phyloP scores from a whole-genome alignment of 331 rosid genomes.

The Quercus lobata region DNA sequence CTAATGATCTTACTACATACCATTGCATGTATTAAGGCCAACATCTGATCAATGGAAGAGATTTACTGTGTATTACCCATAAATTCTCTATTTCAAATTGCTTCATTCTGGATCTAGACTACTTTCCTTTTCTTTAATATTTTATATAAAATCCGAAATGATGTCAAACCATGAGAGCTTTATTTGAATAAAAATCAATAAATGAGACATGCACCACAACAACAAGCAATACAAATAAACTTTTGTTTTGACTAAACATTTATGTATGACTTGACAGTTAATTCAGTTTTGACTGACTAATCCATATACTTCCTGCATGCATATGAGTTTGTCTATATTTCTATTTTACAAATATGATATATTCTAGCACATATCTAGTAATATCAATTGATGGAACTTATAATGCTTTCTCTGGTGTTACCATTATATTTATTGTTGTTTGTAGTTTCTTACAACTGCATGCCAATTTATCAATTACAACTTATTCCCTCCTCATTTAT shows the following conservation, averaged over 20 bases:
- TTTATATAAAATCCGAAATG: not conserved
- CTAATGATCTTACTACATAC: not conserved
- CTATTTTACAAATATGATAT: not conserved
- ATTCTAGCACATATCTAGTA: not conserved
- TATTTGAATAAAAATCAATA: not conserved
- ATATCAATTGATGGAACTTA: not conserved
- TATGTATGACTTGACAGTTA: not conserved
- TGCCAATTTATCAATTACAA: not conserved
- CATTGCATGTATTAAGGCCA: not conserved
- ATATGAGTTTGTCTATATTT: not conserved
- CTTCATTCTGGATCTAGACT: not conserved
- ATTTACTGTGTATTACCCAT: not conserved
- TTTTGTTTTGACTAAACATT: not conserved
- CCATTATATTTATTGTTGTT: not conserved
- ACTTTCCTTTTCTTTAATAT: not conserved
- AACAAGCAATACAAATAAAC: not conserved
- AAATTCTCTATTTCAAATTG: not conserved
- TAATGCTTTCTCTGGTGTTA: not conserved
- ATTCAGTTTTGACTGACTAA: not conserved
- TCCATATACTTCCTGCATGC: not conserved
- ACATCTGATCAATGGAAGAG: not conserved
- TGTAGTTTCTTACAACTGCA: not conserved
- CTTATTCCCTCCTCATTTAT: not conserved
- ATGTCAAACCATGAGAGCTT: not conserved
- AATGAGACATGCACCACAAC: not conserved